Evolutionary conservation across 2,329 filamentous ascomycete genomes (phyloP).

Genomic region (Madurella fahalii): DNA sequence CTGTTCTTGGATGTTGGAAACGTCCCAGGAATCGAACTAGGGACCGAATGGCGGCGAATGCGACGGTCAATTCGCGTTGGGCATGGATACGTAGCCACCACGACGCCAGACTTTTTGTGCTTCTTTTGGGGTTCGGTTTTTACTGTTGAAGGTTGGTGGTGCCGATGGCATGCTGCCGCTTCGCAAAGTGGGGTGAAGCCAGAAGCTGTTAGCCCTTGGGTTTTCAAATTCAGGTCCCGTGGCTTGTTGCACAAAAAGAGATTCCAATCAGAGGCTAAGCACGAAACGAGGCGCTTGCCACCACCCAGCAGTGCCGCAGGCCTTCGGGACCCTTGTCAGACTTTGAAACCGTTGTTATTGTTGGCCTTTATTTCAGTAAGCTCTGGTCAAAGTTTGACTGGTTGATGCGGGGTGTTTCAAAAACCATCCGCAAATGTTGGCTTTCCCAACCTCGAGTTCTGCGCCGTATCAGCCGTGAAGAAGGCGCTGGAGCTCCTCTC

Average conservation of each 20-base stretch:
- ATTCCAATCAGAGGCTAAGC: background rate
- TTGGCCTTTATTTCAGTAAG: background rate
- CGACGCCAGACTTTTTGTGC: background rate
- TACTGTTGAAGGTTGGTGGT: background rate
- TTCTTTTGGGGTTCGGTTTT: background rate
- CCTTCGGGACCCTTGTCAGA: background rate
- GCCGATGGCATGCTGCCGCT: constrained; percentile 12
- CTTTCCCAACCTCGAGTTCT: background rate
- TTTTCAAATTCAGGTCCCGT: background rate
- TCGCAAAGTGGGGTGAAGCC: constrained; percentile 19
- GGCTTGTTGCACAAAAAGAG: background rate
- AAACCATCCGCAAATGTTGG: background rate
- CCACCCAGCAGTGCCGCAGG: background rate
- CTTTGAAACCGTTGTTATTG: background rate
- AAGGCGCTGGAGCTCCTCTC: background rate
- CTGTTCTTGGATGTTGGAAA: background rate
- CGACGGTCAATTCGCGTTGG: background rate
- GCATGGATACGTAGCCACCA: background rate
- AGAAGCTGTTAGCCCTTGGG: constrained; percentile 10
- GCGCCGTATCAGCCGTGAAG: background rate
- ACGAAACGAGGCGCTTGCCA: constrained; percentile 9
- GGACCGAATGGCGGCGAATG: background rate
- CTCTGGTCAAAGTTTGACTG: background rate
- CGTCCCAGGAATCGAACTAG: background rate
- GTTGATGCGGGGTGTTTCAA: constrained; percentile 8